Evolutionary conservation across 148 eudicot genomes (phyloP).

Genomic region (Vaccinium myrtillus): DNA sequence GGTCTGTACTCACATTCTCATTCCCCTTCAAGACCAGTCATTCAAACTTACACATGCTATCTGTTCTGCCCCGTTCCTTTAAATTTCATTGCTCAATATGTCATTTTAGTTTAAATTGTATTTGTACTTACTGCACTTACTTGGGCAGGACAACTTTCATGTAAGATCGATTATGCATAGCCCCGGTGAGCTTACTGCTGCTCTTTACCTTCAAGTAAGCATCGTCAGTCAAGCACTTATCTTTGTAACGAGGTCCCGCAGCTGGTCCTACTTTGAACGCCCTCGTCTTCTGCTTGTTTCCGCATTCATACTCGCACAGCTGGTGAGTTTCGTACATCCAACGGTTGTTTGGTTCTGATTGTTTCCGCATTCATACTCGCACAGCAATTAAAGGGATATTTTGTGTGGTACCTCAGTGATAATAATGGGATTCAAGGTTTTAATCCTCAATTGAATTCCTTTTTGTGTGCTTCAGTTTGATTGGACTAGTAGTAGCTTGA

Average conservation of each 20-base stretch:
- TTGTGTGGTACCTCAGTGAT: no score
- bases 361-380: no score
- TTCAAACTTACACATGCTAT: not conserved
- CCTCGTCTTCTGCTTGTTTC: slow-evolving; percentile 57
- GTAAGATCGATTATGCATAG: slow-evolving; percentile 44
- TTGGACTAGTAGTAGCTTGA: no score
- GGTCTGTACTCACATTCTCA: not conserved
- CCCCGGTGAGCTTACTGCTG: slow-evolving; percentile 47
- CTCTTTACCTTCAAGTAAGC: slow-evolving; percentile 80
- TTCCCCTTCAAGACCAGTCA: not conserved
- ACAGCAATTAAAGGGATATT: no score
- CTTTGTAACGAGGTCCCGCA: slow-evolving; percentile 71
- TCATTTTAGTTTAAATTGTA: not conserved
- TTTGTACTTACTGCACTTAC: not conserved
- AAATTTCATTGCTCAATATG: not conserved
- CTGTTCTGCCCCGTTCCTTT: not conserved
- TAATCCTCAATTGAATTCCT: no score
- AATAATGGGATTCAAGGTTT: no score
- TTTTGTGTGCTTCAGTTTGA: no score
- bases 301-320: slow-evolving; percentile 64
- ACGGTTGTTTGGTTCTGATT: not conserved
- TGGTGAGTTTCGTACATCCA: slow-evolving; percentile 42
- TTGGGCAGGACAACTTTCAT: slow-evolving; percentile 44
- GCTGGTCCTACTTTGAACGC: slow-evolving; percentile 68
- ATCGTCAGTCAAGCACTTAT: slow-evolving; percentile 77